phyloP scores from a whole-genome alignment of 2,329 filamentous ascomycete genomes.

The Ophiocordyceps camponoti-saundersi region DNA sequence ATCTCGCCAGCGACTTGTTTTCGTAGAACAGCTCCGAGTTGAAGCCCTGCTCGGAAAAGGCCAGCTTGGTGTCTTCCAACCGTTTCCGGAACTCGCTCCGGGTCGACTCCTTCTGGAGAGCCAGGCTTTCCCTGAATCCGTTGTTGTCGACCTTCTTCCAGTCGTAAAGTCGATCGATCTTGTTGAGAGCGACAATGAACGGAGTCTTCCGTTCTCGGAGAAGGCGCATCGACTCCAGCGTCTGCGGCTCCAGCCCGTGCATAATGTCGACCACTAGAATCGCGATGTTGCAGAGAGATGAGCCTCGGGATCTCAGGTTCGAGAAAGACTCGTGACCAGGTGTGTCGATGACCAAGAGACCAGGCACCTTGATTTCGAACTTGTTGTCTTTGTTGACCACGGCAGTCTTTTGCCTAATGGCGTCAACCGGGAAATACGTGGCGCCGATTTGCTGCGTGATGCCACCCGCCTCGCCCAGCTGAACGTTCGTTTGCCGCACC shows the following conservation, averaged over 20 bases:
- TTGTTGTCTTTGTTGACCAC: slow-evolving; percentile 82
- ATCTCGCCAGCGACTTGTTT: slow-evolving; percentile 92
- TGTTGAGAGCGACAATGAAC: slow-evolving; percentile 97
- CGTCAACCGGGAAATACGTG: slow-evolving; percentile 94
- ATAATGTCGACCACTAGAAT: slow-evolving; percentile 99
- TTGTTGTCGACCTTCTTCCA: slow-evolving; percentile 99
- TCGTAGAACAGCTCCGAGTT: slow-evolving; percentile 94
- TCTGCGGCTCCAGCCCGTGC: slow-evolving; percentile 97
- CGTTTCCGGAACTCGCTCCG: slow-evolving; percentile 90
- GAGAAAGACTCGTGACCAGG: slow-evolving; percentile 99
- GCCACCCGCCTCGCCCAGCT: slow-evolving; percentile 97
- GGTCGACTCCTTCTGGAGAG: slow-evolving; percentile 78
- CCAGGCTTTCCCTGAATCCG: slow-evolving; percentile 84
- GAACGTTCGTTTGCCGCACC: slow-evolving; percentile 94
- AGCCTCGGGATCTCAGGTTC: slow-evolving; percentile 89
- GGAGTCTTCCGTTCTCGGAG: slow-evolving; percentile 88
- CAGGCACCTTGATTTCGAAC: slow-evolving; percentile 95
- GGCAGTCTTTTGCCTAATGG: slow-evolving; percentile 77
- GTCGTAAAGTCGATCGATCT: slow-evolving; percentile 97
- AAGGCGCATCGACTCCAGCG: slow-evolving; percentile 89
- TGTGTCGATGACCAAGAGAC: slow-evolving; percentile 91
- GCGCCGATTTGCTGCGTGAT: slow-evolving; percentile 99
- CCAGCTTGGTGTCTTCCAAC: slow-evolving; percentile 78
- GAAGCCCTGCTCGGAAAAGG: slow-evolving; percentile 92
- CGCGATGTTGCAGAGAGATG: slow-evolving; percentile 96